Evolutionary conservation across 371 early-diverging fungal species (phyloP).

Genomic region (Quaeritorhiza haematococci): DNA sequence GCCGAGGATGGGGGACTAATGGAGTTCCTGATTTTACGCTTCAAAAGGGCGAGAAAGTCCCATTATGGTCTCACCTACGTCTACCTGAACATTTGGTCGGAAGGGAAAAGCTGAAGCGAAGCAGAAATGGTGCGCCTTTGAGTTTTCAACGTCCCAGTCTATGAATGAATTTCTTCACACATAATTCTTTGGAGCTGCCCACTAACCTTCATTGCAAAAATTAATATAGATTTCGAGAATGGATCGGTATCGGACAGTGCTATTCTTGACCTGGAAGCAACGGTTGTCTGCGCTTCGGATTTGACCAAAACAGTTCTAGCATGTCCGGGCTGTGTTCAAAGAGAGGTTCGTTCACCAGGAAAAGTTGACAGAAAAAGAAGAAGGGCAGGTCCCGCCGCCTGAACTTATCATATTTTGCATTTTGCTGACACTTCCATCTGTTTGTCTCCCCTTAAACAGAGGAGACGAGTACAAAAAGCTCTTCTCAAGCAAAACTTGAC

Average conservation of each 20-base stretch:
- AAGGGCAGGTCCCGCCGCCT: too few relatives aligned
- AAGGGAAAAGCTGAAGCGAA: conserved; percentile 56
- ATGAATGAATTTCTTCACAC: too few relatives aligned
- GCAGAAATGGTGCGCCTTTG: conserved; percentile 19
- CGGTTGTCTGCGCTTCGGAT: conserved; percentile 83
- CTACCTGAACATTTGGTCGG: conserved; percentile 81
- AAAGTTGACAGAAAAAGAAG: conserved; percentile 19
- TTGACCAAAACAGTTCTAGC: conserved; percentile 68
- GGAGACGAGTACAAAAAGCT: too few relatives aligned
- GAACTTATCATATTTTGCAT: too few relatives aligned
- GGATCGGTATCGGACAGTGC: conserved; percentile 26
- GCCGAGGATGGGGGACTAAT: too few relatives aligned
- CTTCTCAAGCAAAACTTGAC: too few relatives aligned
- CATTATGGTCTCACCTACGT: conserved; percentile 76
- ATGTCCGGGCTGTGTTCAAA: conserved; percentile 80
- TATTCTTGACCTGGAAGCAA: conserved; percentile 67
- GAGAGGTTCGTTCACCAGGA: conserved; percentile 69
- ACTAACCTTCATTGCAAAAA: conserved; percentile 9
- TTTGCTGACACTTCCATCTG: neutral
- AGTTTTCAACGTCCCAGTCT: neutral
- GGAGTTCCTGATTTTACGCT: neutral
- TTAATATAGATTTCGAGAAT: conserved; percentile 13
- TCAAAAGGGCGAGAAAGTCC: conserved; percentile 61
- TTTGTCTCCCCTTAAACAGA: too few relatives aligned
- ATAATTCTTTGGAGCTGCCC: conserved; percentile 21